Base-by-base conservation (phyloP, 192 early-diverging fungal species). In the Linnemannia elongata region DNA sequence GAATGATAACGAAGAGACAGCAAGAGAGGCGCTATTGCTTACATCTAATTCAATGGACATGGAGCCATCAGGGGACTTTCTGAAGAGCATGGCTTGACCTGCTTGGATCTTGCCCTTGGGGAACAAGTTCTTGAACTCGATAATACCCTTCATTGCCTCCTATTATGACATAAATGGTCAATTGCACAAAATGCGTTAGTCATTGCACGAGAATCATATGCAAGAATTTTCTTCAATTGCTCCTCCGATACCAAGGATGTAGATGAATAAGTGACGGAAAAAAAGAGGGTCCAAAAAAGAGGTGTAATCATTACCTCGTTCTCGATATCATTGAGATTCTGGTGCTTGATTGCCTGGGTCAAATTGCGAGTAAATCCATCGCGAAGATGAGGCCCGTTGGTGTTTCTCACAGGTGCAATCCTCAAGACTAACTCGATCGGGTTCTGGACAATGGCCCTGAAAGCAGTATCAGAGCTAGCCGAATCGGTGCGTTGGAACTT, bases 311-410 rank as follows among this genome's bases (percentile, higher is more conserved):
- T 76, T 88, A 88, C 85, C 72, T 79, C 82, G 74, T 88, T 88
- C 9, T 92, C 89, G 27, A 69, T 52, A 4, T 92, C 91, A 55
- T 68, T 80, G 60, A 90, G 35, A 15, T 89, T 75, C 38, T 84
- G 87, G 1, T 79, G 47, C 49, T 92, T 89, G 76, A 88, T 86
- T 38, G 89, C 88, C 35, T 90, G 82, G 15, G 88, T 76, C 66
- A 93, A 76, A 22, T 88, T 79, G 3, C 89, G 79, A 7, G 90
- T 88, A 63, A 93, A 93, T 1, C 92, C 92, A 77, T 93, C 92
- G 7, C 92, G 88, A n/a, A 93, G 74, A 82, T 93, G 92, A 27
- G 89, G 89, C 0, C 88, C 90, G 55, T 90, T 90, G 2, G 92
- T 92, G 36, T 88, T 74, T 41, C 85, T 80, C 35, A 88, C 88